Conservation (phyloP, 371 early-diverging fungal genomes). For the Nematocida ironsii region DNA sequence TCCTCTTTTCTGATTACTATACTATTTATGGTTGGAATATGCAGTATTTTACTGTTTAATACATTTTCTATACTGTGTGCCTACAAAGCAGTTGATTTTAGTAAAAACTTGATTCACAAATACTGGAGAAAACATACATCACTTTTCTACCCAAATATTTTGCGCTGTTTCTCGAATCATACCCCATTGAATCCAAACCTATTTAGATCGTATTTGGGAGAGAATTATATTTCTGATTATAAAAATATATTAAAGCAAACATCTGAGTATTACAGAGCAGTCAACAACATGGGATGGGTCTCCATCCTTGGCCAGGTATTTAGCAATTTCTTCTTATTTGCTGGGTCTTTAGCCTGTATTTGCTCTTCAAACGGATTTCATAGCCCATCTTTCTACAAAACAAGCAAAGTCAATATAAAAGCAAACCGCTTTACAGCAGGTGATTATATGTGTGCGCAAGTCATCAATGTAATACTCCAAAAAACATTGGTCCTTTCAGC, state of each 20-base stretch:
- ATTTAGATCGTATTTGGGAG: not conserved
- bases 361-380: not conserved
- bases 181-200: too few species aligned
- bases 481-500: not conserved
- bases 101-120: not conserved
- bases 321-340: not conserved
- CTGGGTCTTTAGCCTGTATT: not conserved
- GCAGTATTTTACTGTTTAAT: not conserved
- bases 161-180: too few species aligned
- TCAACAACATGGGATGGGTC: not conserved
- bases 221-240: not conserved
- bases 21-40: not conserved
- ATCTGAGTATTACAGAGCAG: not conserved
- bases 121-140: not conserved
- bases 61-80: too few species aligned
- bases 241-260: not conserved
- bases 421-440: not conserved
- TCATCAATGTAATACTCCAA: not conserved
- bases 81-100: not conserved
- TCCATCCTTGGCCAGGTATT: not conserved
- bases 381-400: not conserved
- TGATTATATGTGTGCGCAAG: conserved; percentile 6
- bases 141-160: not conserved
- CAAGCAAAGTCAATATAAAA: not conserved
- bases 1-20: not conserved